These are phyloP conservation scores for Bolboschoenus planiculmis DNA, from an alignment of 176 grass and related monocot genomes.

Conservation along the genomic window DNA sequence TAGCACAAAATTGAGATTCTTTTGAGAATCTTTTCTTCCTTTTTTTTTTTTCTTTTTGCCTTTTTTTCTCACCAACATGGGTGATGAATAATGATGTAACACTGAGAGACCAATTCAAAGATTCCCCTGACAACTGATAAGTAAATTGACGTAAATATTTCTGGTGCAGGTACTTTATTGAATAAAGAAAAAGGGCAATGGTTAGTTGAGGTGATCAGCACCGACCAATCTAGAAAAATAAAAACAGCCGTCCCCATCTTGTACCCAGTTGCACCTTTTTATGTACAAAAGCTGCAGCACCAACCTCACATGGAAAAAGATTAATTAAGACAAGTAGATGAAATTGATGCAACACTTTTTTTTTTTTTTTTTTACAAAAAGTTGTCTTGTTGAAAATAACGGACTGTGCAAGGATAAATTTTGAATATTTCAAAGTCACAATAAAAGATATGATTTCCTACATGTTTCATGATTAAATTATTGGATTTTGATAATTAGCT, in stretches of 20 bases:
- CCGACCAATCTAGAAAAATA: slow-evolving; percentile 21
- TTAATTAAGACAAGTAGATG: background rate
- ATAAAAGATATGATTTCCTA: background rate
- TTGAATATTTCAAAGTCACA: background rate
- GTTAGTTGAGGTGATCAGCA: slow-evolving; percentile 16
- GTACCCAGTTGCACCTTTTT: slow-evolving; percentile 18
- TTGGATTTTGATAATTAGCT: too few species aligned
- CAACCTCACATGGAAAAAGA: slow-evolving; percentile 17
- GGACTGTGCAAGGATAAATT: background rate
- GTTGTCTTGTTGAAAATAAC: background rate
- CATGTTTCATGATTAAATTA: background rate
- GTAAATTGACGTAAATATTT: background rate
- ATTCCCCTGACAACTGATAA: background rate
- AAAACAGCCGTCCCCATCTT: background rate
- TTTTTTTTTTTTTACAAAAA: background rate
- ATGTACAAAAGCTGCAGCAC: slow-evolving; percentile 3
- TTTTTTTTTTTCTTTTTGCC: background rate
- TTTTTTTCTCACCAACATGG: background rate
- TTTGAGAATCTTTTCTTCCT: background rate
- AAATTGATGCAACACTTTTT: background rate
- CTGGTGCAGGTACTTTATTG: background rate
- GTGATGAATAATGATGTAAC: background rate
- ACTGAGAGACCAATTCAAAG: background rate
- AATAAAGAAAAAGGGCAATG: slow-evolving; percentile 1
- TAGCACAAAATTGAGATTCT: background rate